Percentiles rank a stretch among this genome's conserved stretches.
phyloP scores from a whole-genome alignment of 495 filamentous ascomycete species.

The Glonium stellatum region DNA sequence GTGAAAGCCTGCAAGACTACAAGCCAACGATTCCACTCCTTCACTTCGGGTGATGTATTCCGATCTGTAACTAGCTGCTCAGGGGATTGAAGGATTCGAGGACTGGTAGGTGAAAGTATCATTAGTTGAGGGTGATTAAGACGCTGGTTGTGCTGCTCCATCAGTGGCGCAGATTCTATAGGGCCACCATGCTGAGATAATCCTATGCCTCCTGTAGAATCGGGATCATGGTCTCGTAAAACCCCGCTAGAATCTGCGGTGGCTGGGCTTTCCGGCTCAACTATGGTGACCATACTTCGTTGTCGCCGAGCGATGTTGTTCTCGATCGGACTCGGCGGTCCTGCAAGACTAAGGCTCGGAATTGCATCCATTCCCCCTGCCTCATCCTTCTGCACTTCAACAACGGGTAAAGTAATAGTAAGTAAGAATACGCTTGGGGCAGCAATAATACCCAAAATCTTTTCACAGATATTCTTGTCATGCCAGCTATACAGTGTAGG shows the following conservation, averaged over 20 bases:
- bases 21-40: slow-evolving; percentile 87
- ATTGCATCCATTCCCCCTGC: slow-evolving; percentile 37
- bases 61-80: slow-evolving; percentile 16
- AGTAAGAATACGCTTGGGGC: slow-evolving; percentile 86
- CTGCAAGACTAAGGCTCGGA: slow-evolving; percentile 21
- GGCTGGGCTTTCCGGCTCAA: slow-evolving; percentile 11
- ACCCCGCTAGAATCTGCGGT: not conserved
- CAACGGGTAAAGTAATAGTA: slow-evolving; percentile 85
- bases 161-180: not conserved
- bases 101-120: not conserved
- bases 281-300: slow-evolving; percentile 13
- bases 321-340: slow-evolving; percentile 37
- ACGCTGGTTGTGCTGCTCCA: not conserved
- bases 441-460: slow-evolving; percentile 67
- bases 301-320: slow-evolving; percentile 21
- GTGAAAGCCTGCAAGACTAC: slow-evolving; percentile 77
- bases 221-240: not conserved
- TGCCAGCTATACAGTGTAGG: slow-evolving; percentile 78
- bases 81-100: slow-evolving; percentile 17
- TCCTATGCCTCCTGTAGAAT: not conserved
- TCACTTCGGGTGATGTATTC: slow-evolving; percentile 26
- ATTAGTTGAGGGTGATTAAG: not conserved
- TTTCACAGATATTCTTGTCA: slow-evolving; percentile 70
- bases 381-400: slow-evolving; percentile 56
- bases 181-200: not conserved